phyloP scores from a whole-genome alignment of 768 basidiomycete genomes.

The Suillus fuscotomentosus region DNA sequence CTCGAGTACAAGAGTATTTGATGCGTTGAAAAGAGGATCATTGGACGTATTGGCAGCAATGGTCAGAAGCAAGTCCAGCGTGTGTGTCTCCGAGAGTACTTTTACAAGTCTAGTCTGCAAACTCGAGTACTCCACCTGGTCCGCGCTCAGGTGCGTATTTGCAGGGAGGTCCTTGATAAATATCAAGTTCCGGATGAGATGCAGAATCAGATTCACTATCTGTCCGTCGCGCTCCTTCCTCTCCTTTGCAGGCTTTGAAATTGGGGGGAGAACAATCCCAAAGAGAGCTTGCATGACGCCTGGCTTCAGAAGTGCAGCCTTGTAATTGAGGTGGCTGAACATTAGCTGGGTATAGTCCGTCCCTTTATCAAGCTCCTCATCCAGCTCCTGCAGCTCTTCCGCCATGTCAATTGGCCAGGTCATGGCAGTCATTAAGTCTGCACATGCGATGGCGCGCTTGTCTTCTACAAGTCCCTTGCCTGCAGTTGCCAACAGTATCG shows the following conservation, averaged over 20 bases:
- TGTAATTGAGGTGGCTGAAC: slow-evolving; percentile 85
- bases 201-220: slow-evolving; percentile 83
- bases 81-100: slow-evolving; percentile 66
- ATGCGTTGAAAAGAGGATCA: slow-evolving; percentile 79
- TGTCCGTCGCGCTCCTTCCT: slow-evolving; percentile 80
- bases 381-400: slow-evolving; percentile 89
- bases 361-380: slow-evolving; percentile 73
- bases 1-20: slow-evolving; percentile 90
- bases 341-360: slow-evolving; percentile 88
- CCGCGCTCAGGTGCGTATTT: slow-evolving; percentile 68
- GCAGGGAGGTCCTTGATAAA: slow-evolving; percentile 87
- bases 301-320: slow-evolving; percentile 64
- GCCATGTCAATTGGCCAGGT: slow-evolving; percentile 99
- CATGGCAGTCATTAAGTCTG: slow-evolving; percentile 93
- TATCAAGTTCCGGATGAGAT: slow-evolving; percentile 90
- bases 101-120: slow-evolving; percentile 79
- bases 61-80: slow-evolving; percentile 77
- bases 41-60: slow-evolving; percentile 76
- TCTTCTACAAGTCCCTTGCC: slow-evolving; percentile 78
- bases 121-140: slow-evolving; percentile 74
- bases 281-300: slow-evolving; percentile 72
- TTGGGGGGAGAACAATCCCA: slow-evolving; percentile 71
- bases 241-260: slow-evolving; percentile 69
- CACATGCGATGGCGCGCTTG: slow-evolving; percentile 77
- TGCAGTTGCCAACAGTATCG: slow-evolving; percentile 79